phyloP scores from a whole-genome alignment of 2,329 filamentous ascomycete genomes.

The Lecanosticta acicola region DNA sequence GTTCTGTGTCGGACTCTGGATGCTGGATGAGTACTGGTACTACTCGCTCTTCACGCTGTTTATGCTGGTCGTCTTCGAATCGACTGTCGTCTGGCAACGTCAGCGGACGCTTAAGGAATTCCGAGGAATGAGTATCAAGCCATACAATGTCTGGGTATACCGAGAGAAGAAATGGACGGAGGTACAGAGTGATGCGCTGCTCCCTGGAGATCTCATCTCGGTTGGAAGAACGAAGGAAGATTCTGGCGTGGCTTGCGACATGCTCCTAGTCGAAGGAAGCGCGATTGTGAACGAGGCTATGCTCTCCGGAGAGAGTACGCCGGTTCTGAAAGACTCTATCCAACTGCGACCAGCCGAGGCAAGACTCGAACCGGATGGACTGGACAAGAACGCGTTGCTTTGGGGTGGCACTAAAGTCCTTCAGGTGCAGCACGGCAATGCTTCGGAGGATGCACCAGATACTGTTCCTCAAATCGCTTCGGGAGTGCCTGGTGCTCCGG shows the following conservation, averaged over 20 bases:
- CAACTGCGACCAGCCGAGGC: conserved; percentile 82
- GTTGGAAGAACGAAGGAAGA: conserved; percentile 94
- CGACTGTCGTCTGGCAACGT: conserved; percentile 97
- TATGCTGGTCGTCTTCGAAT: conserved; percentile 97
- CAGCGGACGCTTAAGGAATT: conserved; percentile 95
- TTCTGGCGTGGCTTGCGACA: conserved; percentile 92
- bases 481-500: conserved; percentile 76
- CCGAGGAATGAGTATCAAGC: conserved; percentile 98
- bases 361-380: conserved; percentile 73
- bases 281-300: conserved; percentile 99
- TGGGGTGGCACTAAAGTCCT: conserved; percentile 97
- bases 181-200: conserved; percentile 80
- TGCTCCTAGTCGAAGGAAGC: conserved; percentile 88
- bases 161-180: conserved; percentile 83
- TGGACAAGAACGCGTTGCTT: conserved; percentile 95
- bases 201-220: conserved; percentile 90
- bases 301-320: conserved; percentile 96
- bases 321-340: conserved; percentile 90
- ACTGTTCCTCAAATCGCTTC: conserved; percentile 62
- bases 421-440: conserved; percentile 82
- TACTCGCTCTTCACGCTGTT: conserved; percentile 98
- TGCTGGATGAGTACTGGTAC: conserved; percentile 99
- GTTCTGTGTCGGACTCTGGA: conserved; percentile 97
- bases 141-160: conserved; percentile 89
- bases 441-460: conserved; percentile 59